These are phyloP conservation scores for Naganishia antarctica DNA, from an alignment of 768 basidiomycete genomes.

Conservation along the genomic window DNA sequence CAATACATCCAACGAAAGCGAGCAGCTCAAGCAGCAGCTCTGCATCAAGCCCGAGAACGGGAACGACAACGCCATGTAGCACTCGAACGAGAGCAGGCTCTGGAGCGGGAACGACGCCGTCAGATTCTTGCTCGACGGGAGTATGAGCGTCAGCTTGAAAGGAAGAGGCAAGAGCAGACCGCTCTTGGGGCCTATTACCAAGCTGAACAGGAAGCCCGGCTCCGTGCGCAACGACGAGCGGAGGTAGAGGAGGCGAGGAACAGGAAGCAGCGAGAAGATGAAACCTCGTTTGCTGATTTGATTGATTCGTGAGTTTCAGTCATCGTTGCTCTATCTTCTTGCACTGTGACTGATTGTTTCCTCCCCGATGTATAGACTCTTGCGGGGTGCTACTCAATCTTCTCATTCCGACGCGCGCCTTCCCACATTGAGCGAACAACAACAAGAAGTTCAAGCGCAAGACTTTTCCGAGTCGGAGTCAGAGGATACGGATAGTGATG, in stretches of 20 bases:
- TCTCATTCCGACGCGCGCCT: background rate
- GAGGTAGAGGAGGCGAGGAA: no score
- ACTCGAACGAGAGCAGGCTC: background rate
- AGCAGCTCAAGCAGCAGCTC: background rate
- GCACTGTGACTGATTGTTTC: background rate
- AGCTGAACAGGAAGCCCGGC: background rate
- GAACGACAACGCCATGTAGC: background rate
- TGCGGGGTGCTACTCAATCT: background rate
- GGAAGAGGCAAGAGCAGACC: background rate
- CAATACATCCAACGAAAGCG: background rate
- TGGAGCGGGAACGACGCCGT: background rate
- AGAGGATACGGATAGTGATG: background rate
- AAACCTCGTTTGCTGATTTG: background rate
- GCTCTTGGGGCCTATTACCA: background rate
- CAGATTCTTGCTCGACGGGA: conserved; percentile 1
- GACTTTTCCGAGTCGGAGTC: background rate
- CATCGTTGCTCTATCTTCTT: background rate
- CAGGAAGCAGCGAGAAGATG: background rate
- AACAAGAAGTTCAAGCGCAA: background rate
- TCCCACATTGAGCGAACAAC: background rate
- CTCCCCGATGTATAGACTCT: background rate
- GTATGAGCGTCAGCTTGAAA: conserved; percentile 8
- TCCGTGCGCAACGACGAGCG: background rate
- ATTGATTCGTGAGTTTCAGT: conserved; percentile 1
- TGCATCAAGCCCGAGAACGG: background rate